Evolutionary conservation across 768 basidiomycete species (phyloP), one percentile per base, ranked within the genome.

Genomic region (Mycena crocata): DNA sequence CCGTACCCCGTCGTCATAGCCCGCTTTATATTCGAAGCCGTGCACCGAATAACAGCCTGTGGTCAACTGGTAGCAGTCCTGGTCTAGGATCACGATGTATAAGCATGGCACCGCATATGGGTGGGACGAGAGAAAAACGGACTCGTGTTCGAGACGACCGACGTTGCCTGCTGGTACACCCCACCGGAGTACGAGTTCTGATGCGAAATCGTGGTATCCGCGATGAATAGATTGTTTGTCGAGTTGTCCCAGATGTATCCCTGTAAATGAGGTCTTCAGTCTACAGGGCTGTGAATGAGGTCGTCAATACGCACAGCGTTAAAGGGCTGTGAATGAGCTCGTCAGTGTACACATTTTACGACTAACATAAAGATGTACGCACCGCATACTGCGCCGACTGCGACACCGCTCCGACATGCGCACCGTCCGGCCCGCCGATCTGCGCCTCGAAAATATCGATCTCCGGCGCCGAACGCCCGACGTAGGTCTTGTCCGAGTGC

Each of bases 401-500:
- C 15, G 93, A 95, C 21, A 96, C 94, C 65, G 88, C 83, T 15
- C 84, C 87, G 7, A 74, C 64, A 68, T 86, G 82, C 66, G 77
- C 84, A 14, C 71, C 76, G 40, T 75, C 79, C 67, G 78, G 85
- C 70, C 86, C 91, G 82, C 77, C 70, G 64, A 79, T 77, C 31
- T 35, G 34, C 9, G 95, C 94, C 79, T 96, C 96, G 63, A 97
- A 90, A 49, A 97, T 76, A 76, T 97, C 96, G 55, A 96, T 96
- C 77, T 97, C 95, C 2, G 95, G 95, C 6, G 95, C 93, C 4
- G 91, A 78, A 24, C 96, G 83, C 1, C 95, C 96, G 2, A 93
- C 89, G 76, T 88, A 95, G 0, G 88, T 84, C 2, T 93, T 93
- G 74, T 95, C 92, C 0, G 84, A 62, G 57, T 90, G 88, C 45